Percentiles rank a stretch among this genome's conserved stretches.
Evolutionary conservation across 1,139 yeast species (phyloP).

Genomic region (Taphrina wiesneri): DNA sequence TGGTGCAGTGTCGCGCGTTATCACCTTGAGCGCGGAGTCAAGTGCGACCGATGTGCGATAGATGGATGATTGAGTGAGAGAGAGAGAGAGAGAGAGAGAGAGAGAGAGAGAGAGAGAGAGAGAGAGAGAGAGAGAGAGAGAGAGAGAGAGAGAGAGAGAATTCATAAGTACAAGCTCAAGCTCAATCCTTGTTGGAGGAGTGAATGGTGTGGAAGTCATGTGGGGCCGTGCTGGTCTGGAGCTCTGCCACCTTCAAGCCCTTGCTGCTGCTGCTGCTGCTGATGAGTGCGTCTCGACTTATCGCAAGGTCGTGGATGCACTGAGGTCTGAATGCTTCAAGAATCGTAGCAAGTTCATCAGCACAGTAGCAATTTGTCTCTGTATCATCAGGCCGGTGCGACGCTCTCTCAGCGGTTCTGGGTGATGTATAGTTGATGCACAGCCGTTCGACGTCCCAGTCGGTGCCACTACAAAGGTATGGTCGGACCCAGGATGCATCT

Average conservation of each 20-base stretch:
- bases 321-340: not conserved
- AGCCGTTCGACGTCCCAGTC: not conserved
- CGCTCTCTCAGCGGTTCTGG: too few relatives aligned
- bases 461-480: not conserved
- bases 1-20: too few relatives aligned
- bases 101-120: too few relatives aligned
- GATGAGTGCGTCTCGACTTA: not conserved
- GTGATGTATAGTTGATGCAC: conserved; percentile 9
- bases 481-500: not conserved
- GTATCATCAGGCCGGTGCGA: too few relatives aligned
- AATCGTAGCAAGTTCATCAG: not conserved
- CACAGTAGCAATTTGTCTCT: too few relatives aligned
- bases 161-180: too few relatives aligned
- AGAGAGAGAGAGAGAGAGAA: too few relatives aligned
- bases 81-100: too few relatives aligned
- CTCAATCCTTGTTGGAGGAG: not conserved
- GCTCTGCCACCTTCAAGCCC: not conserved
- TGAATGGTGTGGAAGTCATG: not conserved
- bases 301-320: not conserved
- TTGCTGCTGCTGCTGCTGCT: not conserved
- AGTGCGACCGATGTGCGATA: too few relatives aligned
- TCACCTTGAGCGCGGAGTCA: too few relatives aligned
- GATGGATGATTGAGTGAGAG: too few relatives aligned
- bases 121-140: too few relatives aligned
- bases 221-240: not conserved